These are phyloP conservation scores for Plasmodium ovale DNA, from an alignment of 169 alveolate genomes.

Conservation along the genomic window DNA sequence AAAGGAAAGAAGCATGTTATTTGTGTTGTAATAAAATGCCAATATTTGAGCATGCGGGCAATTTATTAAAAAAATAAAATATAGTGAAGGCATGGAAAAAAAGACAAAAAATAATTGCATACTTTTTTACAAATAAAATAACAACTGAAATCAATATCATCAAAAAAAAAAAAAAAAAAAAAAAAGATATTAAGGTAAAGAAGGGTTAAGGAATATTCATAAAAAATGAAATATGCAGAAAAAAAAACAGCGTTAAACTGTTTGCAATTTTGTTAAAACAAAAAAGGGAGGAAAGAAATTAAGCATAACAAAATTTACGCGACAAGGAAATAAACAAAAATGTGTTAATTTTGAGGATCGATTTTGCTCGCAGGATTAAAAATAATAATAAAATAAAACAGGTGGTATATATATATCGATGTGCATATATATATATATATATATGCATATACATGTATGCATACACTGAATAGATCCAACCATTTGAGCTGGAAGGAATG, in stretches of 20 bases:
- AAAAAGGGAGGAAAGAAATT: background rate
- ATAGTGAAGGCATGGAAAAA: background rate
- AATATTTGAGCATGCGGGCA: background rate
- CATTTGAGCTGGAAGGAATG: background rate
- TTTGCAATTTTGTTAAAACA: background rate
- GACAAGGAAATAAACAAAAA: background rate
- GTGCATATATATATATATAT: constrained; percentile 11
- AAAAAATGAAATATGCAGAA: too few relatives aligned
- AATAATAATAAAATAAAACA: too few relatives aligned
- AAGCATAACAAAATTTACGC: background rate
- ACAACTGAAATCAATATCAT: background rate
- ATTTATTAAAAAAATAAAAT: too few relatives aligned
- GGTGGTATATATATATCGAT: too few relatives aligned
- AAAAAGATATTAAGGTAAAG: background rate
- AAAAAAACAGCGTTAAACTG: too few relatives aligned
- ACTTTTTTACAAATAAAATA: background rate
- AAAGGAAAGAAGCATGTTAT: background rate
- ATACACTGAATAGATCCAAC: background rate
- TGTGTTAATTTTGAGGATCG: background rate
- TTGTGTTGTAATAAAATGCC: background rate
- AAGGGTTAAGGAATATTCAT: background rate
- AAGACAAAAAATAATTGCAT: background rate
- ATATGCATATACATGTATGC: constrained; percentile 15
- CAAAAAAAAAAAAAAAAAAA: too few relatives aligned
- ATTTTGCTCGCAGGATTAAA: background rate